Evolutionary conservation across 2,329 filamentous ascomycete species (phyloP), one percentile per base, ranked within the genome.

Genomic region (Plectosphaerella sp.): DNA sequence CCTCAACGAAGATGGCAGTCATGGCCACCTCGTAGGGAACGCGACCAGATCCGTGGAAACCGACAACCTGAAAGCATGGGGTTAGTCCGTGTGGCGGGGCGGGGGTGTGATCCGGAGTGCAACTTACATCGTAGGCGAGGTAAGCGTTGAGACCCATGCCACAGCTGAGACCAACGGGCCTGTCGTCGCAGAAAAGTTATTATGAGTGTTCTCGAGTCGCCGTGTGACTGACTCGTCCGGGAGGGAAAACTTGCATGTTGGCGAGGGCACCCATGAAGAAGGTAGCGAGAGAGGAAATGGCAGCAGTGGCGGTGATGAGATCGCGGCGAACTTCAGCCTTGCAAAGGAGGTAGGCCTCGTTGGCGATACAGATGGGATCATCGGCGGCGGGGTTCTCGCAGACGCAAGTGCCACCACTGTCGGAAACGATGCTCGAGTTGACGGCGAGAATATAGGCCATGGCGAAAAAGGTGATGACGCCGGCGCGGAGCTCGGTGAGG

Each of bases 1-100:
- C 91, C 68, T 96, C 91, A 14, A 94, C 86, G 65, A 96, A 95
- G 58, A 94, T 91, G 50, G 91, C 90, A 4, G 90, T 94, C 37
- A 95, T 72, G 35, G 91, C 91, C 42, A 92, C 78, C 50, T 80
- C 68, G 64, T 89, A 96, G 1, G 89, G 83, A 9, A 95, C 84
- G 36, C 79, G 75, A 2, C 89, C 89, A 20, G 76, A 79, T 43
- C 90, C 91, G 65, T 92, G 86, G 62, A 76, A 83, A 4, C 91
- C 91, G 52, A 95, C 90, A 28, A 59, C 62, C 53, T 20, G 10
- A 55, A 41, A 48, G 52, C 18, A 36, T 16, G n/a, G 25, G 47
- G 46, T 49, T 16, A 50, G 42, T 20, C 24, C 43, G 18, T 2
- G 15, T 20, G 37, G 37, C 37, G 9, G 18, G 70, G 62, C 45